Base-by-base conservation (phyloP, 306 rosid genomes). In the Herpetospermum pedunculosum region DNA sequence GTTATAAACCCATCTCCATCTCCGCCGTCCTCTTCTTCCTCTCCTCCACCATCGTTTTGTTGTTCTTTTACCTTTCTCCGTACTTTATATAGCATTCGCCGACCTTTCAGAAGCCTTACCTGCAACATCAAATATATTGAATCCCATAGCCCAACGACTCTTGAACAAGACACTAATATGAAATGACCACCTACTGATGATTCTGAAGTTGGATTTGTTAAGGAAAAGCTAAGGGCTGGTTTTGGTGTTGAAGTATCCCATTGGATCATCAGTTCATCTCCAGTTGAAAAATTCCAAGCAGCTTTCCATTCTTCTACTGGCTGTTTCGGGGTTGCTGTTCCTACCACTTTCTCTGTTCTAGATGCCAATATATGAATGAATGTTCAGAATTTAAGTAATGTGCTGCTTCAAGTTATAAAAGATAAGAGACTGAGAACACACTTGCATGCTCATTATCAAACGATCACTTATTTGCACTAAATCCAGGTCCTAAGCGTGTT, bases 321-420 rank as follows among this genome's bases (percentile, higher is more conserved):
- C 75, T 94, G 90, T 87, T 86, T 87, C 63, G 98, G 97, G 60
- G 86, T 84, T 50, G 96, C 97, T 9, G 95, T 89, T 81, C 88
- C 98, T 38, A 89, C 96, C 81, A 94, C 82, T 82, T 86, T 91
- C 87, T 79, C 98, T 94, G 96, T 79, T 83, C 96, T 88, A 85
- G 90, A 88, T 84, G 83, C 77, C 77, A 85, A 87, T 80, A 76
- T 46, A 43, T 32, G 29, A 44, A n/a, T 46, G 35, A 34, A 26
- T 80, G 80, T 75, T 85, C 80, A 43, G 73, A 69, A 76, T 75
- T 58, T 43, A 40, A 74, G 2, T 15, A 14, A 40, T 38, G 34
- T 40, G 4, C 16, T 71, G 8, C 5, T 71, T 71, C 8, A 15
- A 70, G 13, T 34, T 13, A n/a, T n/a, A 28, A 25, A 47, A 70